Conservation (phyloP, 2,329 filamentous ascomycete species). For the Leptodontidium sp. region DNA sequence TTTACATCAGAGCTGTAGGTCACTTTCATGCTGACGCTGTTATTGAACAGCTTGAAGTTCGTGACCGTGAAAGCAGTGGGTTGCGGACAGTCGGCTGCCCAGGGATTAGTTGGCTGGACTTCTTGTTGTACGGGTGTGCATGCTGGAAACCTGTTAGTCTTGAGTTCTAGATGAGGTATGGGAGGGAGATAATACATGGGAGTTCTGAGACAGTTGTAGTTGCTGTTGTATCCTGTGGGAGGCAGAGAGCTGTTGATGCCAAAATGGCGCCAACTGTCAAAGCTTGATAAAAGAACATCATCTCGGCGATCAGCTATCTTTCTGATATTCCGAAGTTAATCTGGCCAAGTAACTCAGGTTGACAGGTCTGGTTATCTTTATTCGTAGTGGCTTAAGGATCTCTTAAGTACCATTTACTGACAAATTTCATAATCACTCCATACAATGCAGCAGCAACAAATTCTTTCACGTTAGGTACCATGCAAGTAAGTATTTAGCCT, state of each 20-base stretch:
- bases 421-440: too few relatives aligned
- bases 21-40: neutral
- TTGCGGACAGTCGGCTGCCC: neutral
- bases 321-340: too few relatives aligned
- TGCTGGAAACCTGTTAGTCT: neutral
- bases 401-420: too few relatives aligned
- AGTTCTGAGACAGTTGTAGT: neutral
- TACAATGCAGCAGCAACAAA: too few relatives aligned
- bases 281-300: neutral
- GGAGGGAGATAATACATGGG: neutral
- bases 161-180: neutral
- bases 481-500: slow-evolving; percentile 4
- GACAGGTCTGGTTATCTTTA: too few relatives aligned
- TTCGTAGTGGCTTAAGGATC: too few relatives aligned
- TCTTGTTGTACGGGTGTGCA: neutral
- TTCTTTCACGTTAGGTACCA: neutral
- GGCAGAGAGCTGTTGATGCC: neutral
- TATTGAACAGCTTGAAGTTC: neutral
- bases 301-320: neutral
- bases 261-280: neutral
- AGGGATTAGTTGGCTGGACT: neutral
- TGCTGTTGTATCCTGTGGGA: neutral
- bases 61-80: neutral
- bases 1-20: neutral
- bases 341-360: too few relatives aligned